Conservation (phyloP, 2,329 filamentous ascomycete genomes). For the Aspergillus luchuensis region DNA sequence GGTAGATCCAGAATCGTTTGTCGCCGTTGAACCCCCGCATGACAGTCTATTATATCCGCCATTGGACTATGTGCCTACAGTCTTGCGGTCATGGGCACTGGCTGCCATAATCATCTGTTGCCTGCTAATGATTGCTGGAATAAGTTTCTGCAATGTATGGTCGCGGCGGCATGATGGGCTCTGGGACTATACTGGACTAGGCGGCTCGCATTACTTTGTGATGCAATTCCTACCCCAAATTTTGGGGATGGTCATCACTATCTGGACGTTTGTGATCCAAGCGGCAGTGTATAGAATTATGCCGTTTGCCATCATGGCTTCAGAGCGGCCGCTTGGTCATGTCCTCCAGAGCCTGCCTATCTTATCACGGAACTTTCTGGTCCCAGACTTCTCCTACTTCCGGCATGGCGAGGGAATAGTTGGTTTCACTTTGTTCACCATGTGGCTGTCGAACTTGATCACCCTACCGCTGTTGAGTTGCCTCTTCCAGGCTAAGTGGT, state of each 20-base stretch:
- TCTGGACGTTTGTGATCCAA: slow-evolving; percentile 77
- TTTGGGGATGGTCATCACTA: slow-evolving; percentile 67
- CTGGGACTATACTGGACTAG: slow-evolving; percentile 67
- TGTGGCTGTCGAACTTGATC: slow-evolving; percentile 74
- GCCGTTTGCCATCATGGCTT: slow-evolving; percentile 77
- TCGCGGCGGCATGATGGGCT: slow-evolving; percentile 66
- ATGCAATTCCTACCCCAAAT: slow-evolving; percentile 84
- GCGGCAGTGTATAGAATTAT: slow-evolving; percentile 72
- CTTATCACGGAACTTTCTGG: slow-evolving; percentile 64
- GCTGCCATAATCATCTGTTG: slow-evolving; percentile 62
- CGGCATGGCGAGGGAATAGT: slow-evolving; percentile 68
- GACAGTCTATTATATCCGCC: slow-evolving; percentile 50
- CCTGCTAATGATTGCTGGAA: slow-evolving; percentile 68
- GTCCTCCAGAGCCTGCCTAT: slow-evolving; percentile 65
- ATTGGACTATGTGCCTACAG: slow-evolving; percentile 70
- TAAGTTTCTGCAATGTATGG: slow-evolving; percentile 73
- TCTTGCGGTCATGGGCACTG: slow-evolving; percentile 69
- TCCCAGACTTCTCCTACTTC: slow-evolving; percentile 70
- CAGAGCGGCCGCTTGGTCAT: slow-evolving; percentile 59
- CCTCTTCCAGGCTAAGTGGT: slow-evolving; percentile 69
- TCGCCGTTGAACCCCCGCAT: slow-evolving; percentile 50
- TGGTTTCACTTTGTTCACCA: slow-evolving; percentile 65
- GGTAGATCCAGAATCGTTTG: slow-evolving; percentile 47
- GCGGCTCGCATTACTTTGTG: slow-evolving; percentile 76
- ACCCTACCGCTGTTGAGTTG: slow-evolving; percentile 79